Base-by-base conservation (phyloP, 139 green algal species). In the Haematococcus sp. region DNA sequence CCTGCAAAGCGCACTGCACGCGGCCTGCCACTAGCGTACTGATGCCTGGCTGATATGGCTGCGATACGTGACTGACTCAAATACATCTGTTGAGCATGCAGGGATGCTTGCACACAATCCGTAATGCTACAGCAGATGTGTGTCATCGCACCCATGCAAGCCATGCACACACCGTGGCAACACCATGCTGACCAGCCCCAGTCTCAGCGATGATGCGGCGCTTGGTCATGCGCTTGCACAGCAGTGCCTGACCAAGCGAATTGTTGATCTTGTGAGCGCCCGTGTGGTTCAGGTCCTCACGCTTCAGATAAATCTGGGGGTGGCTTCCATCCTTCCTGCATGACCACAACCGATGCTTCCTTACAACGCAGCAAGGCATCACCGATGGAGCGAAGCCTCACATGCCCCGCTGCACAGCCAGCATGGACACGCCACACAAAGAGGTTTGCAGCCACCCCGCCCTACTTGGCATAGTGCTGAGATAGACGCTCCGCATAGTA, bases 191-290 rank as follows among this genome's bases (percentile, higher is more conserved):
- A 2, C 96, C 96, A 13, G 96, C 96, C 11, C 96, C 96, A 4
- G 96, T 99, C 86, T 99, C 96, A 19, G 96, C 96, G 65, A 99
- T 98, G 81, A 99, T 97, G 73, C 95, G 89, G 78, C 94, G 84
- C 87, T 99, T 99, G 66, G 87, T 88, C 88, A 98, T 94, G 32
- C 90, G 87, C 76, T 94, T 90, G 88, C 91, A 96, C 68, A 98
- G 84, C 71, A 98, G 76, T 19, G 88, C 94, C 86, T 99, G 96
- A 0, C 96, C 96, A 13, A 99, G 82, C 1, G 93, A 95, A 83
- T 99, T 99, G 88, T 99, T 99, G 86, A 99, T 99, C 85, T 99
- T 99, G 83, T 99, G 96, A 1, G 96, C 96, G 28, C 96, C 96
- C 0, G 96, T 99, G 89, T 99, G 96, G 82, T 99, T 99, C 25